A percentile compares a stretch with the other conserved stretches of the same genome.
Evolutionary conservation across 345 rosid species (phyloP).

Genomic region (Boechera retrofracta): DNA sequence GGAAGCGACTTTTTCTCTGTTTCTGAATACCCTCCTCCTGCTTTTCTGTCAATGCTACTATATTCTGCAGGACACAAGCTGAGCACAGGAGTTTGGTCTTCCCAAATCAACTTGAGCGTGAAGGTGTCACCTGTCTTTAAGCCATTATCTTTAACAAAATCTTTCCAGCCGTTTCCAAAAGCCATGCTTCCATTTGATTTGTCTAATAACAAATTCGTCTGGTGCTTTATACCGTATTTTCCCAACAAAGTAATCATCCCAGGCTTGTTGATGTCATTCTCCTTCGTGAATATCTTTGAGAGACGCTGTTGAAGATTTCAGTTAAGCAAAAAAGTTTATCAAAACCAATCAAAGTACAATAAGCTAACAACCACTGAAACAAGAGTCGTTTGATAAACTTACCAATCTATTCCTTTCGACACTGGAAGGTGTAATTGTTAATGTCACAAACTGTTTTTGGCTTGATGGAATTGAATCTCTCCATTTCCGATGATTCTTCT

Average conservation of each 20-base stretch:
- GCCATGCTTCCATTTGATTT: not conserved
- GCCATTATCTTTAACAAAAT: constrained; percentile 23
- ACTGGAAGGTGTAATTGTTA: not conserved
- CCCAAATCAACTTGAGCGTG: constrained; percentile 15
- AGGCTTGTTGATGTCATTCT: constrained; percentile 6
- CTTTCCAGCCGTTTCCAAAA: constrained; percentile 26
- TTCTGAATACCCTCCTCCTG: not conserved
- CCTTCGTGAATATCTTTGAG: not conserved
- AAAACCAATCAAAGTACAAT: not conserved
- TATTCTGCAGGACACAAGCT: not conserved
- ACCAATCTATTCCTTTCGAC: not conserved
- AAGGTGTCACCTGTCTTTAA: constrained; percentile 19
- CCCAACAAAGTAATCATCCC: constrained; percentile 8
- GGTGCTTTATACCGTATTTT: constrained; percentile 1
- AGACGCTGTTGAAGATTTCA: not conserved
- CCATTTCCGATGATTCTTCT: not conserved
- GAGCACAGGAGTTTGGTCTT: constrained; percentile 8
- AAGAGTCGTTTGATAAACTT: not conserved
- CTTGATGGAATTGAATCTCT: constrained; percentile 25
- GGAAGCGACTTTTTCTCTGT: not conserved
- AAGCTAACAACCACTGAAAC: not conserved
- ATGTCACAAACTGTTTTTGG: constrained; percentile 6
- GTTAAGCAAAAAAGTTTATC: not conserved
- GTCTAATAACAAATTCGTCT: not conserved
- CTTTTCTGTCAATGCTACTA: not conserved